Base-by-base conservation (phyloP, 169 alveolate genomes). In the Eimeria zaria region DNA sequence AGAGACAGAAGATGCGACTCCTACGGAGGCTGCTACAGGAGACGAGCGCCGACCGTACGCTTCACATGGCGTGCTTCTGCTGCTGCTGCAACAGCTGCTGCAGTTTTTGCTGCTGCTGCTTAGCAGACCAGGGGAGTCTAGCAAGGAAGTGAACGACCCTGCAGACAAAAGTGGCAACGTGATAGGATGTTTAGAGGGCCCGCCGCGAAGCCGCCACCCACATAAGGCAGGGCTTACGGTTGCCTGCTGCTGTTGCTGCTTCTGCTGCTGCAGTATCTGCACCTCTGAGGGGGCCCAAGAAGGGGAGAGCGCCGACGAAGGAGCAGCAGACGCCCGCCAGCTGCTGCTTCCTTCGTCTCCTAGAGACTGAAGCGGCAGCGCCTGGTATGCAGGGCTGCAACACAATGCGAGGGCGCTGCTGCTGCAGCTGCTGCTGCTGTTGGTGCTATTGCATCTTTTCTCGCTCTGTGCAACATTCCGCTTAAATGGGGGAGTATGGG, bases 41-140 rank as follows among this genome's bases (percentile, higher is more conserved):
- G 39, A 33, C 41, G 87, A 22, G 58, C 46, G 62, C 36, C 33
- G 41, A n/a, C 27, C 87, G 33, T 18, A 20, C 44, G 33, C 62
- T 33, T 44, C 78, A 69, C 78, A 69, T 9, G 78, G 48, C 24
- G 48, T 74, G 60, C 85, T 74, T 58, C 85, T 74, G 85, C 84
- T 73, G 58, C 84, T 73, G 83, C 83, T 73, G 89, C 88, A 18
- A 48, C 90, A 51, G 90, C 91, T 83, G 74, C 74, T 83, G 27
- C 91, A 30, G 39, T 20, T 53, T 41, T 36, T 30, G 55, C 55
- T 53, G 60, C 80, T 33, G 76, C 44, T 39, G 78, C 78, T 84
- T 41, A 36, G 46, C 20, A 22, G 4, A 4, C 27, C 22, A 33
- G 80, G 74, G 14, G 78, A 53, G 39, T 58, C 78, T 14, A 33